These are phyloP conservation scores for Microsporum audouinii DNA, from an alignment of 2,329 filamentous ascomycete genomes.

Conservation along the genomic window DNA sequence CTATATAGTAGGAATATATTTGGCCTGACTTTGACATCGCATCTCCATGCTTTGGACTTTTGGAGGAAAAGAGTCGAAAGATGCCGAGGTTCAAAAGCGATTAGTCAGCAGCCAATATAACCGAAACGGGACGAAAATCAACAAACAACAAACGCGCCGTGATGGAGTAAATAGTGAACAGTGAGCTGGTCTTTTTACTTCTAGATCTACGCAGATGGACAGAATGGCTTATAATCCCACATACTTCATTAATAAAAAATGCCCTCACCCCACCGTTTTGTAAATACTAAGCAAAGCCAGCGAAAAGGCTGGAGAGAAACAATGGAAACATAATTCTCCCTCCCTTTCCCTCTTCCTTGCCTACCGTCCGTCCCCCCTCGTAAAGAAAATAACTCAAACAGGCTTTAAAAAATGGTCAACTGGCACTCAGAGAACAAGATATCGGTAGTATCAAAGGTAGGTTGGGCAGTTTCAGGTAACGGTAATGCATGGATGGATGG, in stretches of 20 bases:
- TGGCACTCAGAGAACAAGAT: conserved; percentile 1
- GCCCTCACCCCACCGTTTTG: neutral
- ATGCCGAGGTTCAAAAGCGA: neutral
- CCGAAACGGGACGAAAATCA: neutral
- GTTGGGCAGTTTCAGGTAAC: neutral
- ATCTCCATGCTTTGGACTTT: too few species aligned
- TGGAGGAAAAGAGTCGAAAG: neutral
- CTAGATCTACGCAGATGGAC: neutral
- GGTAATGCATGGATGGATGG: neutral
- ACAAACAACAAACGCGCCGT: neutral
- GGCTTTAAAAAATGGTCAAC: conserved; percentile 2
- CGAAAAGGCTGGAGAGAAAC: neutral
- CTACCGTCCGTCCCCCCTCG: neutral
- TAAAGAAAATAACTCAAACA: conserved; percentile 1
- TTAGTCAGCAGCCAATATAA: conserved; percentile 1
- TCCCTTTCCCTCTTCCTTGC: neutral
- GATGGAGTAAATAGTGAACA: neutral
- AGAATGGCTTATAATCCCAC: neutral
- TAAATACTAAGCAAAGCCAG: neutral
- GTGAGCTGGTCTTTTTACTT: neutral
- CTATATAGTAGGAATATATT: neutral
- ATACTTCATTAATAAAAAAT: neutral
- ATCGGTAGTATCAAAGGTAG: neutral
- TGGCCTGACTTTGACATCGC: too few species aligned
- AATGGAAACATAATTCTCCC: neutral